Percentiles rank a stretch among this genome's conserved stretches.
Evolutionary conservation across 805 yeast species (phyloP).

Genomic region (Wickerhamiella domercqiae): DNA sequence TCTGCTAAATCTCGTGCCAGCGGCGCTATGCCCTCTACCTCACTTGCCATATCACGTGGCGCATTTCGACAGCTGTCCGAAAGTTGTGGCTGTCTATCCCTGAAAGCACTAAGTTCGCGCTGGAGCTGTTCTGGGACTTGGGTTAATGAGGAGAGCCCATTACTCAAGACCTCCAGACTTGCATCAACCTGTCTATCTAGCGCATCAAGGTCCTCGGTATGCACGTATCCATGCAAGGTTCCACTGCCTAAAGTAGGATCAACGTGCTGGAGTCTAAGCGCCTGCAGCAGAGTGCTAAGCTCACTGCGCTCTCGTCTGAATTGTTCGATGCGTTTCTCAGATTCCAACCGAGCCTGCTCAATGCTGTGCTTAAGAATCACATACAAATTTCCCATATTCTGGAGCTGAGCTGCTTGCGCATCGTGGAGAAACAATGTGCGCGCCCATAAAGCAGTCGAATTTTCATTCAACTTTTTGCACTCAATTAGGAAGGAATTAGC

Average conservation of each 20-base stretch:
- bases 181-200: conserved; percentile 8
- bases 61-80: conserved; percentile 19
- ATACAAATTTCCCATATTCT: conserved; percentile 23
- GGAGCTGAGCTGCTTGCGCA: conserved; percentile 34
- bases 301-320: conserved; percentile 8
- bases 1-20: conserved; percentile 55
- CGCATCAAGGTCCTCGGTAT: conserved; percentile 10
- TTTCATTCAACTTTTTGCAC: conserved; percentile 26
- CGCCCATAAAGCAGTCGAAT: conserved; percentile 30
- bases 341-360: conserved; percentile 11
- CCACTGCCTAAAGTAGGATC: conserved; percentile 10
- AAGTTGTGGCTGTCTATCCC: conserved; percentile 10
- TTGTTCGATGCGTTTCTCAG: conserved; percentile 5
- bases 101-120: conserved; percentile 10
- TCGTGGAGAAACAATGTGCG: conserved; percentile 31
- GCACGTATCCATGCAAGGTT: conserved; percentile 13
- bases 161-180: conserved; percentile 7
- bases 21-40: conserved; percentile 17
- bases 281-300: conserved; percentile 12
- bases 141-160: conserved; percentile 6
- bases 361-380: conserved; percentile 19
- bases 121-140: conserved; percentile 10
- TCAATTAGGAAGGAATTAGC: conserved; percentile 31
- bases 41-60: conserved; percentile 20
- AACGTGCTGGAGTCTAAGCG: conserved; percentile 11